Base-by-base conservation (phyloP, 257 asterid species). In the Solanum sejunctum region DNA sequence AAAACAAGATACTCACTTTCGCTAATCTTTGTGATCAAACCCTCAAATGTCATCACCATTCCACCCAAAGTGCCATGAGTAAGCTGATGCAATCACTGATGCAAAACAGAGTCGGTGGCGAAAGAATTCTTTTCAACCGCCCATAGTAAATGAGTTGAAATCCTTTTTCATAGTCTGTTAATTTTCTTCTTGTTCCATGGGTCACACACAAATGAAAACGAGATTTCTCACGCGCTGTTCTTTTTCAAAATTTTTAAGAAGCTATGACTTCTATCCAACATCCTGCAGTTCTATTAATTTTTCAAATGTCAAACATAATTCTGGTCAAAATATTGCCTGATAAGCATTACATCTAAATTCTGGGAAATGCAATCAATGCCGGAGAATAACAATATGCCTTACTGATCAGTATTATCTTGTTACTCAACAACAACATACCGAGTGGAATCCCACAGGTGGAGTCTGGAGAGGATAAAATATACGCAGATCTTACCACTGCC, bases 41-140 rank as follows among this genome's bases (percentile, higher is more conserved):
- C 99, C 92, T 97, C 99, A 58, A 97, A 90, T 16, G 99, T 97
- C 6, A 98, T 97, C 60, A 97, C 97, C 83, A 95, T 88, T 75
- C 99, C 99, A 73, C 99, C 99, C 88, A 97, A 88, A 47, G 98
- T 94, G 83, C 99, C 99, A 84, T 95, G 90, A 13, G 92, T 41
- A 86, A 97, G 91, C 89, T 97, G n/a, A n/a, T n/a, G n/a, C 8
- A 43, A 88, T n/a, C 12, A 47, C 8, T 51, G 8, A 56, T 55
- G 57, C 55, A 23, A 32, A 70, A 83, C 51, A 61, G 23, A 51
- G 67, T 36, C 16, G 13, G 21, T 77, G 43, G 6, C 12, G 7
- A 0, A 36, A 36, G 41, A 36, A 36, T 7, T 36, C 41, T 36
- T 36, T 36, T 36, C 41, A 36, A 36, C 41, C 41, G 41, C 41